Evolutionary conservation across 192 early-diverging fungal genomes (phyloP).

Genomic region (Coemansia sp.): DNA sequence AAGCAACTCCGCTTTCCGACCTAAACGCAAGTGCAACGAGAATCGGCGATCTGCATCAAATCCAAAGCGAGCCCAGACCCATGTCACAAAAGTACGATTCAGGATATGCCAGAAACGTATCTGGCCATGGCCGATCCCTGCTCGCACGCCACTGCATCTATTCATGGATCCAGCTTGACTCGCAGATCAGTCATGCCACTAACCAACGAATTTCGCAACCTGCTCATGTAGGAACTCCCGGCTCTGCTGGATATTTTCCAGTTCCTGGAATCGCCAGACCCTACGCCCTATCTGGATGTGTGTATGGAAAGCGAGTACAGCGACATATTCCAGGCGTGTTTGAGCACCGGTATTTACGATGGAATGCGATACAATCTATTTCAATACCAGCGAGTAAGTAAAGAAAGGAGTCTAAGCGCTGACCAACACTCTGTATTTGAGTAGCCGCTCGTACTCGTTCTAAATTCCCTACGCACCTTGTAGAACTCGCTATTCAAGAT

Average conservation of each 20-base stretch:
- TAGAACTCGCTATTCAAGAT: constrained; percentile 70
- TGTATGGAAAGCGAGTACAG: constrained; percentile 32
- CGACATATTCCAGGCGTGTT: constrained; percentile 43
- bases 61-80: not conserved
- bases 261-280: constrained; percentile 43
- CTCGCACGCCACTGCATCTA: not conserved
- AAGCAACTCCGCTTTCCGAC: not conserved
- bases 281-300: constrained; percentile 20
- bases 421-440: not conserved
- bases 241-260: constrained; percentile 44
- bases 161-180: not conserved
- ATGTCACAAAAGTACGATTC: not conserved
- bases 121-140: not conserved
- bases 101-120: not conserved
- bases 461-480: not conserved
- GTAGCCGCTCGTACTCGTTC: not conserved
- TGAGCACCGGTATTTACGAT: constrained; percentile 13
- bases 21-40: not conserved
- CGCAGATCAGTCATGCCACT: not conserved
- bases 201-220: not conserved
- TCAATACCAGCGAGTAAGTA: constrained; percentile 55
- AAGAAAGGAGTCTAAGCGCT: not conserved
- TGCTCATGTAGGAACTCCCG: constrained; percentile 19
- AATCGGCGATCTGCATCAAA: not conserved
- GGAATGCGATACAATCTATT: constrained; percentile 57